Evolutionary conservation across 73 alveolate species (phyloP), one percentile per base, ranked within the genome.

Genomic region (Durusdinium trenchii): DNA sequence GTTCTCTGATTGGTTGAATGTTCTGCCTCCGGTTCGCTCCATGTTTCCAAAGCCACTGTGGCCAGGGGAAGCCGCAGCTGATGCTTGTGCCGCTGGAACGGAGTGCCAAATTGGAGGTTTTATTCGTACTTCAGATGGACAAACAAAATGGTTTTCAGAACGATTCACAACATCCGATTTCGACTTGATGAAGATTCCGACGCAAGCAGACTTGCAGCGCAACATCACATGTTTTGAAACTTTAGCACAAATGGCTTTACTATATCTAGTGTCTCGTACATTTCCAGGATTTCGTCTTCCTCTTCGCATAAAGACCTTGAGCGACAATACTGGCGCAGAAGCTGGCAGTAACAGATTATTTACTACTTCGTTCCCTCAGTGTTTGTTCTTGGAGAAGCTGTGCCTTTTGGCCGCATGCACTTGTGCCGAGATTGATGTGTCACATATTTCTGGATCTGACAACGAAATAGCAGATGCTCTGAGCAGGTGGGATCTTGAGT

Each of bases 41-140:
- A 42, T 78, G 89, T 42, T 61, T 20, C 60, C 64, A 10, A 42
- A 42, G 48, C 43, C 60, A 3, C 35, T 18, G 14, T 23, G 35
- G 60, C 38, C 45, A 35, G 38, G 6, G 7, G 43, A 40, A 43
- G 89, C 89, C 2, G 42, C 43, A 20, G 89, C 89, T 16, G 89
- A 78, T 78, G 89, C 89, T 46, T 45, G 89, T 78, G 89, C 89
- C 45, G 6, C 12, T 42, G 89, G 89, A 3, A 3, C 45, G 10
- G 20, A 7, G 7, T n/a, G 57, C 48, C 62, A 46, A 16, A 78
- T 78, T 18, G 89, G 89, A 3, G 89, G 89, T 45, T 78, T 45
- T 40, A 2, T 78, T 6, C 10, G 38, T 5, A 14, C 18, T 2
- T 3, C 61, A 35, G 3, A 6, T 16, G 6, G 7, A 23, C 30